These are phyloP conservation scores for Coemansia sp. DNA, from an alignment of 192 early-diverging fungal species.

Conservation along the genomic window DNA sequence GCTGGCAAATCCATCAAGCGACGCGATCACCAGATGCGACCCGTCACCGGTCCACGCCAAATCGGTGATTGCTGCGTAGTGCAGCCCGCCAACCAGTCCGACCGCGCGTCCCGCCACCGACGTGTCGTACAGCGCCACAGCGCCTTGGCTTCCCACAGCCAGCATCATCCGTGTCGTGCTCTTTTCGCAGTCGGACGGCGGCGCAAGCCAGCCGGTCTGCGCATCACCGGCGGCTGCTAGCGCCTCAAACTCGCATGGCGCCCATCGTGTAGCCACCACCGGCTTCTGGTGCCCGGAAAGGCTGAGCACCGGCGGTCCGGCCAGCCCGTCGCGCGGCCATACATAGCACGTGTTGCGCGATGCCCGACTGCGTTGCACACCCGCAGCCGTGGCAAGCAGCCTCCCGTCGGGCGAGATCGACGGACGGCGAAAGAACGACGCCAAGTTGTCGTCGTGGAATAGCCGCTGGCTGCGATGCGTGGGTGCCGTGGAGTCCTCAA, in stretches of 20 bases:
- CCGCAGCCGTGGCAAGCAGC: conserved; percentile 79
- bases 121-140: conserved; percentile 87
- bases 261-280: conserved; percentile 74
- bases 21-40: conserved; percentile 69
- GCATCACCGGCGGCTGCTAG: background rate
- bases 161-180: conserved; percentile 78
- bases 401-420: conserved; percentile 87
- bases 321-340: conserved; percentile 64
- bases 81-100: conserved; percentile 73
- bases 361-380: conserved; percentile 57
- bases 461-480: conserved; percentile 43
- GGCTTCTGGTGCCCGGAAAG: conserved; percentile 75
- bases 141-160: conserved; percentile 83
- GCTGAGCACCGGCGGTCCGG: conserved; percentile 64
- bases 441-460: conserved; percentile 85
- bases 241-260: conserved; percentile 40
- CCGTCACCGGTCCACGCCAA: conserved; percentile 84
- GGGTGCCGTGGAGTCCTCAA: conserved; percentile 8
- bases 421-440: conserved; percentile 88
- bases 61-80: conserved; percentile 89
- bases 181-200: conserved; percentile 5
- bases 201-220: background rate
- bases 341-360: conserved; percentile 64
- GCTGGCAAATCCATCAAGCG: conserved; percentile 86
- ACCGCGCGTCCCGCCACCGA: conserved; percentile 63